Conservation (phyloP, 2,329 filamentous ascomycete species). For the Herpomyces periplanetae region DNA sequence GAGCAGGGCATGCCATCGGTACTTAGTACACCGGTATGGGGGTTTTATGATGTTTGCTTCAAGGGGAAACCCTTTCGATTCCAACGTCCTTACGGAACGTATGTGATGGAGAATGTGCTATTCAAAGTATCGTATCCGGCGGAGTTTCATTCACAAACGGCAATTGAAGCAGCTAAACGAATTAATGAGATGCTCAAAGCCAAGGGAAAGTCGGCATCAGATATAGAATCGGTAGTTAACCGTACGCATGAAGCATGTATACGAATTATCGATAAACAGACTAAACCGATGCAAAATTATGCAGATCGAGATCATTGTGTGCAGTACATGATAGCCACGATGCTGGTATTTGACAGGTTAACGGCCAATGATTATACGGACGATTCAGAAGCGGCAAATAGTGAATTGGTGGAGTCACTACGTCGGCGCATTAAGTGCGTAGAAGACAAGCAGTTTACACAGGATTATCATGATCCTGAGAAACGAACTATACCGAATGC, state of each 20-base stretch:
- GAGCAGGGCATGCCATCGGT: slow-evolving; percentile 72
- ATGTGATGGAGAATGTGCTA: slow-evolving; percentile 98
- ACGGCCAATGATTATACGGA: slow-evolving; percentile 78
- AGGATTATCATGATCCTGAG: slow-evolving; percentile 69
- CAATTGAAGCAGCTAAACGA: slow-evolving; percentile 68
- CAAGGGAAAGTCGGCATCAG: slow-evolving; percentile 56
- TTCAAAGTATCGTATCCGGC: slow-evolving; percentile 97
- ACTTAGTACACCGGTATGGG: slow-evolving; percentile 67
- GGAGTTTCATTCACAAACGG: slow-evolving; percentile 95
- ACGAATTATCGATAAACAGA: slow-evolving; percentile 98
- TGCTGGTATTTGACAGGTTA: slow-evolving; percentile 79
- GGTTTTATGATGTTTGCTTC: slow-evolving; percentile 95
- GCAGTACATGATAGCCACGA: slow-evolving; percentile 84
- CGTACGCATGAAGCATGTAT: slow-evolving; percentile 93
- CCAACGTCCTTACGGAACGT: slow-evolving; percentile 80
- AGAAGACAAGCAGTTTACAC: slow-evolving; percentile 73
- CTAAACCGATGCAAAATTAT: slow-evolving; percentile 99
- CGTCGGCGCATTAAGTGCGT: slow-evolving; percentile 80
- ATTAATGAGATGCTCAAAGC: slow-evolving; percentile 45
- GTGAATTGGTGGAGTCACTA: slow-evolving; percentile 52
- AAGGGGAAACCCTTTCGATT: slow-evolving; percentile 83
- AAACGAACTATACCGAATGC: slow-evolving; percentile 94
- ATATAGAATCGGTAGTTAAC: slow-evolving; percentile 75
- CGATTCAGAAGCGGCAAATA: slow-evolving; percentile 61
- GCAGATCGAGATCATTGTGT: slow-evolving; percentile 97